A percentile compares a stretch with the other conserved stretches of the same genome.
phyloP scores from a whole-genome alignment of 2,329 filamentous ascomycete genomes.

The Xylaria sp. region DNA sequence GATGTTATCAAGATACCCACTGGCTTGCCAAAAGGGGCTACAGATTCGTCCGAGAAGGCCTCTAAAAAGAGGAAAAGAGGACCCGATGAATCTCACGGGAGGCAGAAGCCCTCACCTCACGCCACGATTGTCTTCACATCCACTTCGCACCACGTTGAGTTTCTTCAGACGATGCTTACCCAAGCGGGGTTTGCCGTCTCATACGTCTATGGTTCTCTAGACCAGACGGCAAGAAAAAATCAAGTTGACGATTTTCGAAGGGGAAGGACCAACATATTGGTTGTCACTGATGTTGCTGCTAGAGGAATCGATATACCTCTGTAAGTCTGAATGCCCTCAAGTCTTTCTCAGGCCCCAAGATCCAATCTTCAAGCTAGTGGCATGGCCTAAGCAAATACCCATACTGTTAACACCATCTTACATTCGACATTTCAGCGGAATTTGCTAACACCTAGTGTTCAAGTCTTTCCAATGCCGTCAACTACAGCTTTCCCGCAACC shows the following conservation, averaged over 20 bases:
- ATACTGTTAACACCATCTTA: background rate
- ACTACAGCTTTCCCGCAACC: conserved; percentile 97
- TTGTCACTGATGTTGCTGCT: conserved; percentile 96
- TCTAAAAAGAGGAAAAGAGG: conserved; percentile 79
- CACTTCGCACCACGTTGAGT: conserved; percentile 89
- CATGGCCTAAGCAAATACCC: background rate
- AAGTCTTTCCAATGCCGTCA: conserved; percentile 90
- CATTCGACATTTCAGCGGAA: background rate
- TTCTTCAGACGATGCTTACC: conserved; percentile 82
- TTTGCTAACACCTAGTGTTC: conserved; percentile 56
- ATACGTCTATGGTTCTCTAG: conserved; percentile 92
- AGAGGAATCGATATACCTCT: conserved; percentile 94
- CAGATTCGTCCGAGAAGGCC: conserved; percentile 55
- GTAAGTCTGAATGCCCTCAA: conserved; percentile 16
- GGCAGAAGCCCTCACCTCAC: conserved; percentile 82
- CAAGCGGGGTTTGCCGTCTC: conserved; percentile 88
- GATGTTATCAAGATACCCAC: conserved; percentile 92
- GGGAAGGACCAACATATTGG: conserved; percentile 87
- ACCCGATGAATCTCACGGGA: conserved; percentile 62
- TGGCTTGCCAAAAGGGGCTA: conserved; percentile 67
- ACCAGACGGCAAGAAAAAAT: conserved; percentile 91
- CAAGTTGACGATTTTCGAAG: conserved; percentile 91
- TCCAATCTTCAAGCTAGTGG: background rate
- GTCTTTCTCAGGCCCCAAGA: background rate
- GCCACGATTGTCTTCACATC: conserved; percentile 89